Conservation (phyloP, 2,329 filamentous ascomycete species). For the Harringtonia aguacate region DNA sequence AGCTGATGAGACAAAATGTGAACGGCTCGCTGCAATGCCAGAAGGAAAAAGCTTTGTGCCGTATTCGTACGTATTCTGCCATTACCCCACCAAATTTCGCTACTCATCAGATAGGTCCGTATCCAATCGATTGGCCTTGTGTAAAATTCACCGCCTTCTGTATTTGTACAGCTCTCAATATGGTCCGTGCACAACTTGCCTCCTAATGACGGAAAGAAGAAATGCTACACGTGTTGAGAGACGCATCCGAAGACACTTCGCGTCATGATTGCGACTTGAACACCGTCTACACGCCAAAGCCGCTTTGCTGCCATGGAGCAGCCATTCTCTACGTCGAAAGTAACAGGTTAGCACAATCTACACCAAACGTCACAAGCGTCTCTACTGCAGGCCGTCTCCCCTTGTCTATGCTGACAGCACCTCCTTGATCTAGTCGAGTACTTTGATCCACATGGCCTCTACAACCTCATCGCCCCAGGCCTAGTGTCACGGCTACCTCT, state of each 20-base stretch:
- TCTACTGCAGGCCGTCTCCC: background rate
- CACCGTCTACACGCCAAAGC: background rate
- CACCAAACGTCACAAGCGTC: too few species aligned
- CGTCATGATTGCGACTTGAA: background rate
- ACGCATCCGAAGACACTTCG: too few species aligned
- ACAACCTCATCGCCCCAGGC: constrained; percentile 68
- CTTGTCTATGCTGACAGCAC: background rate
- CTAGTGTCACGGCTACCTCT: constrained; percentile 72
- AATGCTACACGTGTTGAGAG: too few species aligned
- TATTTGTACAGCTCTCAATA: too few species aligned
- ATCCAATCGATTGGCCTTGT: too few species aligned
- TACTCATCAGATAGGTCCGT: background rate
- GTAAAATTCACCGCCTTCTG: background rate
- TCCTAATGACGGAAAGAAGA: too few species aligned
- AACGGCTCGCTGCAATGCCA: background rate
- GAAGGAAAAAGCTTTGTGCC: background rate
- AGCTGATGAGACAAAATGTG: background rate
- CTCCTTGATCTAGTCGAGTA: constrained; percentile 63
- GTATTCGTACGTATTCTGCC: too few species aligned
- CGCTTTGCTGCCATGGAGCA: constrained; percentile 44
- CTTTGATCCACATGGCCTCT: constrained; percentile 84
- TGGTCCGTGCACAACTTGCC: too few species aligned
- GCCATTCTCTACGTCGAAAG: constrained; percentile 62
- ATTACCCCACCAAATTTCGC: background rate
- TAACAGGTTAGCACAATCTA: constrained; percentile 48